phyloP scores from a whole-genome alignment of 805 yeast species.

The Metschnikowia similis region DNA sequence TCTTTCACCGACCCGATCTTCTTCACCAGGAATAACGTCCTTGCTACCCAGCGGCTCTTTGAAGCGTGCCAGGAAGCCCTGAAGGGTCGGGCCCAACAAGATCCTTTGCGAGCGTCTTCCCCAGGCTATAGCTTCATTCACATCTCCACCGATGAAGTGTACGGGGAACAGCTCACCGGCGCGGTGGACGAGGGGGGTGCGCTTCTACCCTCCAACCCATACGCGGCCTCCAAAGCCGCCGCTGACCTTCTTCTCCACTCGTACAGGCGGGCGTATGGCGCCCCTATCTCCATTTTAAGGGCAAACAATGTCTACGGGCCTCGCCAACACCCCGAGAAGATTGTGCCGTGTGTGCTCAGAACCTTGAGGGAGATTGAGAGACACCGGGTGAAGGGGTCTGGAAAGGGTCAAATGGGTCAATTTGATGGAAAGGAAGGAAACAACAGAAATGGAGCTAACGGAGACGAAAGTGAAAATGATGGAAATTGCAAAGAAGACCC shows the following conservation, averaged over 20 bases:
- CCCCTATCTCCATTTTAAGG: conserved; percentile 42
- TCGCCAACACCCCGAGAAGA: conserved; percentile 51
- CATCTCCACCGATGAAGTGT: conserved; percentile 58
- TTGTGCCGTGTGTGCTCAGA: conserved; percentile 32
- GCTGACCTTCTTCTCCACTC: conserved; percentile 46
- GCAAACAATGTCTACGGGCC: conserved; percentile 54
- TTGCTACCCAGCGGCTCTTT: conserved; percentile 45
- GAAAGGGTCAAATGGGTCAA: not conserved
- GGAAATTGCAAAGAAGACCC: no score
- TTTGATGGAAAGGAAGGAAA: no score
- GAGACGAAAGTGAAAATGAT: no score
- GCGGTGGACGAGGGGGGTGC: conserved; percentile 31
- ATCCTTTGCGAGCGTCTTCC: no score
- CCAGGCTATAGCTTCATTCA: conserved; percentile 23
- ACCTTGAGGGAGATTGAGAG: not conserved
- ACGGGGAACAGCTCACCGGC: conserved; percentile 39
- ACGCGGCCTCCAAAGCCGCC: conserved; percentile 54
- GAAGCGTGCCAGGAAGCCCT: conserved; percentile 27
- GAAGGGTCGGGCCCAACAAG: not conserved
- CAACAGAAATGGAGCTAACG: no score
- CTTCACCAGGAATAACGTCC: conserved; percentile 43
- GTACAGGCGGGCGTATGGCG: conserved; percentile 37
- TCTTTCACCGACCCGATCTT: conserved; percentile 43
- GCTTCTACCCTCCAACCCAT: conserved; percentile 53
- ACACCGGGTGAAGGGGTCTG: no score